Percentiles rank a stretch among this genome's conserved stretches.
phyloP scores from a whole-genome alignment of 129 eudicot species.

The Deinandra increscens region DNA sequence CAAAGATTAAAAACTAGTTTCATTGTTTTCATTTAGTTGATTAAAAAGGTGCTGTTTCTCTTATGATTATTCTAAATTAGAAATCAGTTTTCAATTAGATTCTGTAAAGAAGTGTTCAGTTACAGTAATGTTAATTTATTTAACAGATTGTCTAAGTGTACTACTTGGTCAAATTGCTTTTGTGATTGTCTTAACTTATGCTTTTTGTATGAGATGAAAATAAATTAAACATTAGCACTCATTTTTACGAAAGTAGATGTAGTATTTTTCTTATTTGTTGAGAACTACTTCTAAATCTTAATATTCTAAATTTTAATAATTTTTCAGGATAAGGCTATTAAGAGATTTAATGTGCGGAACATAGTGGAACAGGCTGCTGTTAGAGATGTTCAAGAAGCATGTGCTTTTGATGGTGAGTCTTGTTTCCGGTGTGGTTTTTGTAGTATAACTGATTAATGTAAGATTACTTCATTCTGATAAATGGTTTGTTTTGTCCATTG shows the following conservation, averaged over 20 bases:
- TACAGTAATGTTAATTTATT: no score
- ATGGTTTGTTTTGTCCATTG: background rate
- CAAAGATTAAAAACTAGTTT: background rate
- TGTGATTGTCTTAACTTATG: no score
- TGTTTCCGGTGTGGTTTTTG: background rate
- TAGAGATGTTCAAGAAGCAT: slow-evolving; percentile 90
- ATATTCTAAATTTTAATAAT: background rate
- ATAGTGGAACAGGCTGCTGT: slow-evolving; percentile 87
- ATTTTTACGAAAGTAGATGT: no score
- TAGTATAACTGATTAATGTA: background rate
- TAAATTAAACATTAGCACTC: no score
- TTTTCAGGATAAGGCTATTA: slow-evolving; percentile 74
- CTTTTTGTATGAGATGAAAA: no score
- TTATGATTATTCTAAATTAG: background rate
- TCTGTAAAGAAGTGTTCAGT: background rate
- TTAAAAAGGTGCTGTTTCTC: background rate
- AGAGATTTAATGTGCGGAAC: slow-evolving; percentile 86
- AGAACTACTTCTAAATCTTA: background rate
- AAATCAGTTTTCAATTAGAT: no score
- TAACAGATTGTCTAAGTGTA: no score
- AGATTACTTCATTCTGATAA: background rate
- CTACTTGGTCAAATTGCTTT: no score
- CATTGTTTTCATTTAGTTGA: background rate
- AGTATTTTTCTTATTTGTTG: background rate
- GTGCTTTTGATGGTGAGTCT: slow-evolving; percentile 66